A percentile compares a stretch with the other conserved stretches of the same genome.
Evolutionary conservation across 1,284 basidiomycete species (phyloP).

Genomic region (Sanghuangporus sanghuang): DNA sequence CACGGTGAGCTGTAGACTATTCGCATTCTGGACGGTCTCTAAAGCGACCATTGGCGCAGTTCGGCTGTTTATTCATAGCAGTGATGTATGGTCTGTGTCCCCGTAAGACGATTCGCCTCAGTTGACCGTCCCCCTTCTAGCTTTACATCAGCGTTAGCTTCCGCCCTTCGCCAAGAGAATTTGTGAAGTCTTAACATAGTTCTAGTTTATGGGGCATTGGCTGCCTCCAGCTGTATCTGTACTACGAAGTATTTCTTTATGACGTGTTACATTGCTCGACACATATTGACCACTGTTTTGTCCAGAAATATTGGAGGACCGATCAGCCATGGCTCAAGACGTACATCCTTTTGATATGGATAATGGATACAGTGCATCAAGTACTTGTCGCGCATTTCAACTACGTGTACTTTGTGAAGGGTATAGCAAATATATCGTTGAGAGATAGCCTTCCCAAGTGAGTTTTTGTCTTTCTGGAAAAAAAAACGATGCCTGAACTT

Average conservation of each 20-base stretch:
- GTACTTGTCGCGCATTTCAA: not conserved
- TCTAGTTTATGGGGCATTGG: slow-evolving; percentile 12
- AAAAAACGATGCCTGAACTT: not conserved
- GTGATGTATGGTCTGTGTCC: not conserved
- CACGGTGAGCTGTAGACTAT: not conserved
- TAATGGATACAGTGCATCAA: not conserved
- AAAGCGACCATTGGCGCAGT: not conserved
- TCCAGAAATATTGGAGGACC: not conserved
- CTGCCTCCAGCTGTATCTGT: slow-evolving; percentile 8
- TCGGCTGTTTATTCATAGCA: not conserved
- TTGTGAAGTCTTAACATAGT: not conserved
- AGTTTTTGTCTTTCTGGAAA: not conserved
- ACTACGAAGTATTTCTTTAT: slow-evolving; percentile 1
- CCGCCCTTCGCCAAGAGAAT: not conserved
- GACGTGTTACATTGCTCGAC: not conserved
- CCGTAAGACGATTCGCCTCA: not conserved
- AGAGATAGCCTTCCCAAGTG: not conserved
- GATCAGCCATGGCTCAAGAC: not conserved
- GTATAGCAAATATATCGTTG: not conserved
- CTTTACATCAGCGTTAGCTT: not conserved
- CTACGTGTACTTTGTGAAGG: slow-evolving; percentile 10
- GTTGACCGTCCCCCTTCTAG: not conserved
- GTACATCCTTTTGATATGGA: not conserved
- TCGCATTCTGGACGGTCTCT: not conserved
- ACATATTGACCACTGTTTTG: not conserved